Evolutionary conservation across 805 yeast genomes (phyloP).

Genomic region (Metschnikowia henanensis): DNA sequence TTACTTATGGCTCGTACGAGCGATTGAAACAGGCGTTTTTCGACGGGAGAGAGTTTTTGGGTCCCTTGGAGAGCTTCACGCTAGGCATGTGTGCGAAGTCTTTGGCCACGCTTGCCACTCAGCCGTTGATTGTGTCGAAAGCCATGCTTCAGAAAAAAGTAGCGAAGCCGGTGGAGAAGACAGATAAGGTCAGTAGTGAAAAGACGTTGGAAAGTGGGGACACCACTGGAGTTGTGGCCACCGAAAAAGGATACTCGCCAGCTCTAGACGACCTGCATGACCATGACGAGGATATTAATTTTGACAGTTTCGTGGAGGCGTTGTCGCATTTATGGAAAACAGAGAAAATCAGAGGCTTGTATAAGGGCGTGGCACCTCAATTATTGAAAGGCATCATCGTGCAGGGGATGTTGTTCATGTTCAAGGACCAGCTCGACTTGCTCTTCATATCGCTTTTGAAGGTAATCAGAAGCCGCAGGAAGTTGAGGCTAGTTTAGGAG

Average conservation of each 20-base stretch:
- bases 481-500: background rate
- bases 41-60: slow-evolving; percentile 42
- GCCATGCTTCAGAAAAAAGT: slow-evolving; percentile 67
- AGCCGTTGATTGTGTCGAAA: slow-evolving; percentile 83
- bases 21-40: slow-evolving; percentile 56
- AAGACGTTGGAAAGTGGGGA: too few relatives aligned
- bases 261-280: slow-evolving; percentile 28
- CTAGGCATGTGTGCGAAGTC: slow-evolving; percentile 82
- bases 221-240: too few relatives aligned
- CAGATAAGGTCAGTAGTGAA: too few relatives aligned
- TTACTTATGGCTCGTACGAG: slow-evolving; percentile 81
- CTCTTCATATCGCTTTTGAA: slow-evolving; percentile 36
- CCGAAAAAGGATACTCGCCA: too few relatives aligned
- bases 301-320: slow-evolving; percentile 63
- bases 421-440: slow-evolving; percentile 64
- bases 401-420: slow-evolving; percentile 82
- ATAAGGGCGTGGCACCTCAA: slow-evolving; percentile 83
- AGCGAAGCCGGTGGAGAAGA: slow-evolving; percentile 2
- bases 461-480: slow-evolving; percentile 21
- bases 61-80: slow-evolving; percentile 64
- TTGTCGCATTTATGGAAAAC: slow-evolving; percentile 55
- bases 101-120: slow-evolving; percentile 76
- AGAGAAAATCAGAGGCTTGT: slow-evolving; percentile 67
- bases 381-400: slow-evolving; percentile 78
- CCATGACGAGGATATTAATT: slow-evolving; percentile 41